Conservation (phyloP, 2,329 filamentous ascomycete species). For the Penicillium crustosum region DNA sequence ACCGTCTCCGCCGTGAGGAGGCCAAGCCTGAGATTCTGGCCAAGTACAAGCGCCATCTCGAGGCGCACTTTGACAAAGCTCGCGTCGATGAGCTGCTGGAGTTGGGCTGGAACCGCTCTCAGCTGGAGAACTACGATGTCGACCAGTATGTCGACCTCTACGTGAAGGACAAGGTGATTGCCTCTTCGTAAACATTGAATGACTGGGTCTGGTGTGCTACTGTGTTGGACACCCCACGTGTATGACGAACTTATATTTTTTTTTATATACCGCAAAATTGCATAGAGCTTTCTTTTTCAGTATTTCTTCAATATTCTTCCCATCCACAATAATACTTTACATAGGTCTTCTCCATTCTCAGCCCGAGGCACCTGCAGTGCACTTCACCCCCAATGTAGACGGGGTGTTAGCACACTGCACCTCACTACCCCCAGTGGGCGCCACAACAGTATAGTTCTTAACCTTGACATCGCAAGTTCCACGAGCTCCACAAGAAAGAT, state of each 20-base stretch:
- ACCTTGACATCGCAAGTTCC: slow-evolving; percentile 43
- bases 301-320: neutral
- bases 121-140: slow-evolving; percentile 76
- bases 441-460: slow-evolving; percentile 34
- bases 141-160: slow-evolving; percentile 94
- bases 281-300: slow-evolving; percentile 10
- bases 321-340: too few species aligned
- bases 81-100: slow-evolving; percentile 81
- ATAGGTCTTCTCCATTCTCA: slow-evolving; percentile 10
- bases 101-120: slow-evolving; percentile 71
- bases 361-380: slow-evolving; percentile 38
- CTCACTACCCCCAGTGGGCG: slow-evolving; percentile 34
- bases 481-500: slow-evolving; percentile 40
- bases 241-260: slow-evolving; percentile 15
- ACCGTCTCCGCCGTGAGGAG: slow-evolving; percentile 87
- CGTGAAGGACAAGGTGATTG: slow-evolving; percentile 54
- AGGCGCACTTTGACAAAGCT: slow-evolving; percentile 73
- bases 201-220: neutral
- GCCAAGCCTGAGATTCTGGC: slow-evolving; percentile 94
- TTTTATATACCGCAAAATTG: slow-evolving; percentile 20
- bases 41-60: slow-evolving; percentile 92
- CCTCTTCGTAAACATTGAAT: slow-evolving; percentile 21
- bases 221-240: slow-evolving; percentile 4
- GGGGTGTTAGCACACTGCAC: slow-evolving; percentile 39
- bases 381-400: slow-evolving; percentile 32